phyloP scores from a whole-genome alignment of 2,329 filamentous ascomycete genomes.

The Neopestalotiopsis sp. region DNA sequence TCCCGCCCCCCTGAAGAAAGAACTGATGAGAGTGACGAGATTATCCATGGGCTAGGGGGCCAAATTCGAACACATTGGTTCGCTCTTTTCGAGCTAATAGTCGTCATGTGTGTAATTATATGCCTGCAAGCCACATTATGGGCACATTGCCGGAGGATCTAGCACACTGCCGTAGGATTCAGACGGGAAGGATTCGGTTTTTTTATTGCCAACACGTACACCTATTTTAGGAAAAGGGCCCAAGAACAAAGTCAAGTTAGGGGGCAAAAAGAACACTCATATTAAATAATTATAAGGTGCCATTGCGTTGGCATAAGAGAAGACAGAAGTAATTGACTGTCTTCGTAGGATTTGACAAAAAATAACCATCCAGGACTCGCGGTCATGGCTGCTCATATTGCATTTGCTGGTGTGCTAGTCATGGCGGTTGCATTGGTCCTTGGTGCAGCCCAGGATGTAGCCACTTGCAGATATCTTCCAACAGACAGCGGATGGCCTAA shows the following conservation, averaged over 20 bases:
- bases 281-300: not conserved
- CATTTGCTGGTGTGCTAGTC: not conserved
- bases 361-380: not conserved
- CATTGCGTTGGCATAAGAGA: not conserved
- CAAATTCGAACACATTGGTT: not conserved
- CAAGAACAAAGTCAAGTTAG: not conserved
- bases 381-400: not conserved
- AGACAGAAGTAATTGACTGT: not conserved
- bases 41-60: no score
- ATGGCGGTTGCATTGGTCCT: not conserved
- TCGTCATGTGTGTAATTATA: not conserved
- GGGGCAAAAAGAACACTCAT: not conserved
- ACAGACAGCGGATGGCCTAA: not conserved
- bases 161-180: not conserved
- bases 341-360: not conserved
- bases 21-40: no score
- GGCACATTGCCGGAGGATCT: conserved; percentile 1
- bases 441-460: not conserved
- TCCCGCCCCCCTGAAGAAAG: no score
- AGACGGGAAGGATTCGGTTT: not conserved
- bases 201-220: not conserved
- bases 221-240: not conserved
- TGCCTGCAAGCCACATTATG: not conserved
- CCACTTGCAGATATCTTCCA: conserved; percentile 3
- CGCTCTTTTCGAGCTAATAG: not conserved